A percentile compares a stretch with the other conserved stretches of the same genome.
phyloP scores from a whole-genome alignment of 257 asterid species.

The Jaltomata sinuosa region DNA sequence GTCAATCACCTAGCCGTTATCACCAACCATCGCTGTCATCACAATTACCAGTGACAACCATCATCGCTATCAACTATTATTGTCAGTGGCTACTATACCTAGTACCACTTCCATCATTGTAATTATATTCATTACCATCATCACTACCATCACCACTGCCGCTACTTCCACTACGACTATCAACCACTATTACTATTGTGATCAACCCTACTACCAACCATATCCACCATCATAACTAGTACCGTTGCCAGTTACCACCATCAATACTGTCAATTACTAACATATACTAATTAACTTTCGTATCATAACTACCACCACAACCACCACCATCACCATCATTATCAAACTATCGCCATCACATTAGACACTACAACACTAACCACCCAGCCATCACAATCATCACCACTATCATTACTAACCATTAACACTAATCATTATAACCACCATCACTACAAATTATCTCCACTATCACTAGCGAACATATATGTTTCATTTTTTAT shows the following conservation, averaged over 20 bases:
- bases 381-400: background rate
- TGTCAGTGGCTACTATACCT: background rate
- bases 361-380: background rate
- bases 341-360: rapidly evolving
- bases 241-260: background rate
- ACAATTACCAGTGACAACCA: background rate
- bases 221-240: background rate
- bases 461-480: no score
- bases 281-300: no score
- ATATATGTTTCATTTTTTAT: no score
- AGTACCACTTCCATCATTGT: background rate
- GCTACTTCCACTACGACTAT: background rate
- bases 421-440: no score
- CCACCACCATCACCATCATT: background rate
- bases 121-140: background rate
- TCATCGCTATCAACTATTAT: background rate
- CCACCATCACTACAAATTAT: no score
- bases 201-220: background rate
- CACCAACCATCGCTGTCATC: background rate
- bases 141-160: background rate
- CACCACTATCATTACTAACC: background rate
- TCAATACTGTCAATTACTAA: background rate
- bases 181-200: background rate
- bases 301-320: no score
- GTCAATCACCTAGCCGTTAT: background rate